Conservation (phyloP, 192 early-diverging fungal species). For the Linnemannia exigua region DNA sequence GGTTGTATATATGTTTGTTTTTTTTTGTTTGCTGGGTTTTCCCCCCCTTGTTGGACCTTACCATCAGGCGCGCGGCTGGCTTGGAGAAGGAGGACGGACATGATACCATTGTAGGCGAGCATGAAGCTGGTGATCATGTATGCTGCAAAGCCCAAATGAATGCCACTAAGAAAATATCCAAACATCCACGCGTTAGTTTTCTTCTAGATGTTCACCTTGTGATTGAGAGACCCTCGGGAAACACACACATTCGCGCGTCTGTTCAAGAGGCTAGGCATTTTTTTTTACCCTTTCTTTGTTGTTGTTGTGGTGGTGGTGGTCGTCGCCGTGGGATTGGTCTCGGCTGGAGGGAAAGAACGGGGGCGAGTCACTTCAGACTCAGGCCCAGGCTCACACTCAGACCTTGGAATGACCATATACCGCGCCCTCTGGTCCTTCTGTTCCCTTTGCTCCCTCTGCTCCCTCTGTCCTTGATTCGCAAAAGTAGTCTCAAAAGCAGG, state of each 20-base stretch:
- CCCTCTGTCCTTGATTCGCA: background rate
- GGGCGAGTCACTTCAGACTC: background rate
- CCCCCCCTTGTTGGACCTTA: no score
- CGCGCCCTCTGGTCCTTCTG: background rate
- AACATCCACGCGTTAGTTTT: background rate
- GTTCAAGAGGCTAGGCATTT: no score
- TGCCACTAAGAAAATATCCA: background rate
- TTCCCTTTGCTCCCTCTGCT: background rate
- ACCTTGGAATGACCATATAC: no score
- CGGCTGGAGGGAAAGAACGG: background rate
- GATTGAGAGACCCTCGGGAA: background rate
- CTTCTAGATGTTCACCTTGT: background rate
- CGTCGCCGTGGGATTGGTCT: background rate
- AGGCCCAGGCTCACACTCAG: no score
- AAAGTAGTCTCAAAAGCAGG: background rate
- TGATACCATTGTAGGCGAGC: conserved; percentile 3
- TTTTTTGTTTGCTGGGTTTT: no score
- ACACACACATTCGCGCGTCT: background rate
- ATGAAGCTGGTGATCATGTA: background rate
- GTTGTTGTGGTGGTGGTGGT: no score
- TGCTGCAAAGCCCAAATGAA: conserved; percentile 3
- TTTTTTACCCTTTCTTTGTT: no score
- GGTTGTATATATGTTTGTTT: no score
- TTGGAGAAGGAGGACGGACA: conserved; percentile 1
- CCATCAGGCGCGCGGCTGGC: background rate